Conservation (phyloP, 257 asterid species). For the Forsythia viridissima region DNA sequence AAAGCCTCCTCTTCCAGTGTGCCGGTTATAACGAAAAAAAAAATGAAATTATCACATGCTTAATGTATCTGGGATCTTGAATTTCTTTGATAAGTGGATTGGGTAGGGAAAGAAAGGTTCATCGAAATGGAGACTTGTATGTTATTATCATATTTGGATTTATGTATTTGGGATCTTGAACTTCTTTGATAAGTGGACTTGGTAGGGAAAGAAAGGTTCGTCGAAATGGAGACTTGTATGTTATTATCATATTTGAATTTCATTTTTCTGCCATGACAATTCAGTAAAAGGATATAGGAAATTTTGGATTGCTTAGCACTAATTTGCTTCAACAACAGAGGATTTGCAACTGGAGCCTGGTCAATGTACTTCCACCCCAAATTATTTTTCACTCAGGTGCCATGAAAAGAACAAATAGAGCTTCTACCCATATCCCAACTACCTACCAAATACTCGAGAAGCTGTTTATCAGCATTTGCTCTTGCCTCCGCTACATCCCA, state of each 20-base stretch:
- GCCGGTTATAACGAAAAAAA: not conserved
- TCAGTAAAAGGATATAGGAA: not conserved
- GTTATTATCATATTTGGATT: not conserved
- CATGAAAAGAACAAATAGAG: not conserved
- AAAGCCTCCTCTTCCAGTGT: not conserved
- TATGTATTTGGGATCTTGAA: not conserved
- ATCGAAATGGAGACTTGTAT: not conserved
- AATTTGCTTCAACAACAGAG: not conserved
- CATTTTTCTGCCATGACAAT: not conserved
- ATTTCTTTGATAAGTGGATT: not conserved
- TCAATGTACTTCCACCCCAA: not conserved
- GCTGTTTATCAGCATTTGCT: conserved; percentile 61
- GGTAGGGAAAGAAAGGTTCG: not conserved
- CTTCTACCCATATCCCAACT: conserved; percentile 11
- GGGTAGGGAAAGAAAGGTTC: not conserved
- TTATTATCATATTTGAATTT: not conserved
- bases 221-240: not conserved
- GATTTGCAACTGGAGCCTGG: not conserved
- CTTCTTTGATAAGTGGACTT: not conserved
- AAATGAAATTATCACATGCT: not conserved
- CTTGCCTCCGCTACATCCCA: conserved; percentile 95
- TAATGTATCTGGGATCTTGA: not conserved
- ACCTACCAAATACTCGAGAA: conserved; percentile 87
- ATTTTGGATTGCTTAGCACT: not conserved
- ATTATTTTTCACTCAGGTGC: not conserved